phyloP scores from a whole-genome alignment of 225 moss, liverwort and hornwort species.

The Sphagnum contortum region DNA sequence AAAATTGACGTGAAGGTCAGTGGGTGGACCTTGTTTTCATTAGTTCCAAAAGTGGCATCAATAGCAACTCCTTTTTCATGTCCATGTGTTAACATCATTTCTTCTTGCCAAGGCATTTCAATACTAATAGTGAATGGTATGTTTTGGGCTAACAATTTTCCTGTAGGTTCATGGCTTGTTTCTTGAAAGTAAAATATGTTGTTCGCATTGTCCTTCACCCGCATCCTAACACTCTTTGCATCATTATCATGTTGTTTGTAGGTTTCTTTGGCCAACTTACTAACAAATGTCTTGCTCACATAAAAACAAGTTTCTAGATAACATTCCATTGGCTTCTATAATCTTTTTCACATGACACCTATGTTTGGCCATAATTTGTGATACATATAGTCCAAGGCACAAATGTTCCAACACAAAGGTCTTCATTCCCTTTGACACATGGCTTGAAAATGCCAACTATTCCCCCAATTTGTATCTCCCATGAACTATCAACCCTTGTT shows the following conservation, averaged over 20 bases:
- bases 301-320: background rate
- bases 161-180: background rate
- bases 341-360: background rate
- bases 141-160: background rate
- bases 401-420: background rate
- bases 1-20: too few relatives aligned
- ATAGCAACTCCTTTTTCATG: background rate
- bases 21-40: too few relatives aligned
- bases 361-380: constrained; percentile 1
- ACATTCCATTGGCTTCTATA: background rate
- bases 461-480: background rate
- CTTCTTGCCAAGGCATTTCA: background rate
- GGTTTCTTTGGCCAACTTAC: background rate
- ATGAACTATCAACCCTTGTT: background rate
- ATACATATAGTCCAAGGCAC: background rate
- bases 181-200: too few relatives aligned
- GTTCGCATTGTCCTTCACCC: background rate
- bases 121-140: constrained; percentile 1
- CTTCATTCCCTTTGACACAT: background rate
- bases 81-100: background rate
- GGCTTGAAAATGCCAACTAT: background rate
- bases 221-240: background rate
- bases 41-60: too few relatives aligned
- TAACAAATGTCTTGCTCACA: background rate
- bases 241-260: constrained; percentile 1